Evolutionary conservation across 305 asterid species (phyloP).

Genomic region (Solanum hybrid): DNA sequence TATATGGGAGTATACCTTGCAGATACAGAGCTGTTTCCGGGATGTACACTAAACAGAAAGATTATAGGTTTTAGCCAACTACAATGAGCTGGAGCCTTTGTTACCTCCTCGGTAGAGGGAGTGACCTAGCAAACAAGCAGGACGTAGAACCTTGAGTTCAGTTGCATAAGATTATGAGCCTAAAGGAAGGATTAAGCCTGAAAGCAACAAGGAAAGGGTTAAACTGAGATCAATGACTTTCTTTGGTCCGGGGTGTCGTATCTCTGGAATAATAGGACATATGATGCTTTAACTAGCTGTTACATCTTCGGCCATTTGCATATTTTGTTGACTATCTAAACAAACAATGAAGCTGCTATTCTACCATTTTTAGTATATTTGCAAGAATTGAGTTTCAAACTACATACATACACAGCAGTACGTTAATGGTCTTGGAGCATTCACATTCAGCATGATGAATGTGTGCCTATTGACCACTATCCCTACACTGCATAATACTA

Average conservation of each 20-base stretch:
- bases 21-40: background rate
- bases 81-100: background rate
- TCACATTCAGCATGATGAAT: background rate
- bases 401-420: background rate
- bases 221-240: background rate
- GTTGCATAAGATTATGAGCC: background rate
- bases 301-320: background rate
- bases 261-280: background rate
- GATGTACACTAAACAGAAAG: background rate
- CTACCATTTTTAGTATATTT: background rate
- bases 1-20: background rate
- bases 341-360: background rate
- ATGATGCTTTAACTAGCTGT: background rate
- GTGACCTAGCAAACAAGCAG: background rate
- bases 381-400: background rate
- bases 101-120: background rate
- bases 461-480: background rate
- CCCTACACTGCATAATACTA: background rate
- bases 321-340: background rate
- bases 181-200: background rate
- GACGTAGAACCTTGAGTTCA: background rate
- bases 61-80: background rate
- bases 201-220: background rate
- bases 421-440: background rate
- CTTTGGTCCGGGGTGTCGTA: background rate